Conservation (phyloP, 495 filamentous ascomycete genomes). For the Penicillium canescens region DNA sequence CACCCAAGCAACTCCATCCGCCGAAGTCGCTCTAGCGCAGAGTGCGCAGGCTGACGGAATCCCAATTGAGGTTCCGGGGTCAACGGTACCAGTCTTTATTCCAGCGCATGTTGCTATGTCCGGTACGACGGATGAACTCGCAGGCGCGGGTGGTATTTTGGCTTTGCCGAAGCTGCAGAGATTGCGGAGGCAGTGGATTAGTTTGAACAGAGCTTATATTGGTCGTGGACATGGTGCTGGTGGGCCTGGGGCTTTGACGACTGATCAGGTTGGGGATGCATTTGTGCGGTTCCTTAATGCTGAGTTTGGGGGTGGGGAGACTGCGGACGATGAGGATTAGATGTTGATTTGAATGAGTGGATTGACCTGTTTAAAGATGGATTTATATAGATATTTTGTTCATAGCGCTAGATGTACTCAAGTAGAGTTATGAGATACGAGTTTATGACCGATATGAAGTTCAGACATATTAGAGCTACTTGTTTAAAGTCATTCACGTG, state of each 20-base stretch:
- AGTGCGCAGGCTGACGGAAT: constrained; percentile 28
- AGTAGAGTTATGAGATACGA: constrained; percentile 14
- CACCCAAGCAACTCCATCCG: constrained; percentile 38
- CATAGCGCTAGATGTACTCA: constrained; percentile 6
- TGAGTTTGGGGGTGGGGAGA: constrained; percentile 34
- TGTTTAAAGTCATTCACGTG: background rate
- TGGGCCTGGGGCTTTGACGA: constrained; percentile 24
- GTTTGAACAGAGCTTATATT: constrained; percentile 61
- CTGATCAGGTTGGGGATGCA: constrained; percentile 42
- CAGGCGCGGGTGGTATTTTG: constrained; percentile 51
- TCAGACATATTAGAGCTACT: background rate
- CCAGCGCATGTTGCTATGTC: constrained; percentile 49
- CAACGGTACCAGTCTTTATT: constrained; percentile 44
- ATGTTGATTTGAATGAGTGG: background rate
- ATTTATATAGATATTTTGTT: constrained; percentile 1
- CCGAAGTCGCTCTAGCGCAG: constrained; percentile 52
- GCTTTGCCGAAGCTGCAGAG: constrained; percentile 79
- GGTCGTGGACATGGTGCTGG: constrained; percentile 29
- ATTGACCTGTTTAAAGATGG: background rate
- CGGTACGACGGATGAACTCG: constrained; percentile 44
- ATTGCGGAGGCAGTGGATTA: constrained; percentile 81
- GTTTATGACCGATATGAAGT: constrained; percentile 10
- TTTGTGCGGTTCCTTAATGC: constrained; percentile 51
- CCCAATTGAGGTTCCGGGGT: constrained; percentile 40
- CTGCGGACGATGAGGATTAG: constrained; percentile 13